phyloP scores from a whole-genome alignment of 208 protist species.

The Leishmania lainsoni region DNA sequence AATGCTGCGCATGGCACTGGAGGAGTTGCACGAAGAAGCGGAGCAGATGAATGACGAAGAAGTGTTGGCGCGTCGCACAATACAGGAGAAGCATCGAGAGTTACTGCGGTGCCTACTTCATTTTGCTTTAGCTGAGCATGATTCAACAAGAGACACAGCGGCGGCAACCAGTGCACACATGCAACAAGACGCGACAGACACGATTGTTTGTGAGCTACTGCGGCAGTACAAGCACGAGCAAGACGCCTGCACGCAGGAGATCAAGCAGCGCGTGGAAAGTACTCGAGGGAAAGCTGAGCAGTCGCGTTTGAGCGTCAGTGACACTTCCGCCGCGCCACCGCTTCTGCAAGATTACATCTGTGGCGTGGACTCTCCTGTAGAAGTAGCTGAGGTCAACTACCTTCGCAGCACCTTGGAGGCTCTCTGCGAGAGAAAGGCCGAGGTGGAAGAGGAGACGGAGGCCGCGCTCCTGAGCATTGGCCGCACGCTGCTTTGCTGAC shows the following conservation, averaged over 20 bases:
- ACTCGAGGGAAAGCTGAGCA: not conserved
- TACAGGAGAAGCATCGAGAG: not conserved
- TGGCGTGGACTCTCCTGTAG: not conserved
- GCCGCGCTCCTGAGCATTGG: constrained; percentile 12
- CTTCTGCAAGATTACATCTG: not conserved
- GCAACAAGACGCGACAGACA: not conserved
- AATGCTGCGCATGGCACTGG: constrained; percentile 27
- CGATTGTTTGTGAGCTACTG: not conserved
- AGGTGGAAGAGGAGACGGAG: constrained; percentile 15
- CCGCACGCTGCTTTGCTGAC: constrained; percentile 13
- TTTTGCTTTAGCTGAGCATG: not conserved
- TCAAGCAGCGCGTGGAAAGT: not conserved
- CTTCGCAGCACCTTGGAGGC: constrained; percentile 6
- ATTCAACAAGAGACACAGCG: not conserved
- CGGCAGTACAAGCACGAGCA: not conserved
- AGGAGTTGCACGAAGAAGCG: constrained; percentile 22
- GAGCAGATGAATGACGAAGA: not conserved
- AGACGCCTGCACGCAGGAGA: not conserved
- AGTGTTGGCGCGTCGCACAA: not conserved
- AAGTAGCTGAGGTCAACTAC: not conserved
- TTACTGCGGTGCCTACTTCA: constrained; percentile 13
- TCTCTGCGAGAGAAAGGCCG: constrained; percentile 6
- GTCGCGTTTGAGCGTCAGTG: not conserved
- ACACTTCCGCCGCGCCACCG: not conserved
- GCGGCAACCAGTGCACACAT: not conserved